Evolutionary conservation across 345 rosid genomes (phyloP).

Genomic region (Pugionium dolabratum): DNA sequence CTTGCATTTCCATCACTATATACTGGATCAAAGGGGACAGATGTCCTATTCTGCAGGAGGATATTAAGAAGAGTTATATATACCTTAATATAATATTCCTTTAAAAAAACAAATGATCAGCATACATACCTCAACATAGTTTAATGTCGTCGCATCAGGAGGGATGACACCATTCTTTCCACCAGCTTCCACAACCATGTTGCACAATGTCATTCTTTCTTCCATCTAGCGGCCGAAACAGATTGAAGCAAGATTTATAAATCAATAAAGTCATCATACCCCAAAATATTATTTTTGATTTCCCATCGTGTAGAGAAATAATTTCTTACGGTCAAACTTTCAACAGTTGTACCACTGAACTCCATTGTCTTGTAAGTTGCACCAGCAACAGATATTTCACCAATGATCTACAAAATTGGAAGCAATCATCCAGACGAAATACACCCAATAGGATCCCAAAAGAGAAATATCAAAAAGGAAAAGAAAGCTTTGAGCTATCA

Average conservation of each 20-base stretch:
- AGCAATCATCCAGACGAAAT: conserved; percentile 8
- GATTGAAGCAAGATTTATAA: not conserved
- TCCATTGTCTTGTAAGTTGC: conserved; percentile 98
- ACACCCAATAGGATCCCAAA: too few species aligned
- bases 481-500: not conserved
- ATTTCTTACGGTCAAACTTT: conserved; percentile 71
- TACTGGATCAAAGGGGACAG: conserved; percentile 80
- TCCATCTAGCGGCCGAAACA: conserved; percentile 70
- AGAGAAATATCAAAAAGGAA: not conserved
- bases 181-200: conserved; percentile 98
- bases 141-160: conserved; percentile 83
- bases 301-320: not conserved
- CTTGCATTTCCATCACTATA: conserved; percentile 90
- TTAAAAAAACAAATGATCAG: not conserved
- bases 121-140: conserved; percentile 80
- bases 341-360: conserved; percentile 87
- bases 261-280: not conserved
- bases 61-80: conserved; percentile 9
- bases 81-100: not conserved
- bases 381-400: conserved; percentile 96
- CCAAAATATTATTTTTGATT: not conserved
- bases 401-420: conserved; percentile 66
- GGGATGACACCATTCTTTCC: conserved; percentile 97
- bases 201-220: conserved; percentile 83
- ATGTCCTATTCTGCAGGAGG: conserved; percentile 69